Evolutionary conservation across 73 alveolate genomes (phyloP).

Genomic region (Halteria grandinella): DNA sequence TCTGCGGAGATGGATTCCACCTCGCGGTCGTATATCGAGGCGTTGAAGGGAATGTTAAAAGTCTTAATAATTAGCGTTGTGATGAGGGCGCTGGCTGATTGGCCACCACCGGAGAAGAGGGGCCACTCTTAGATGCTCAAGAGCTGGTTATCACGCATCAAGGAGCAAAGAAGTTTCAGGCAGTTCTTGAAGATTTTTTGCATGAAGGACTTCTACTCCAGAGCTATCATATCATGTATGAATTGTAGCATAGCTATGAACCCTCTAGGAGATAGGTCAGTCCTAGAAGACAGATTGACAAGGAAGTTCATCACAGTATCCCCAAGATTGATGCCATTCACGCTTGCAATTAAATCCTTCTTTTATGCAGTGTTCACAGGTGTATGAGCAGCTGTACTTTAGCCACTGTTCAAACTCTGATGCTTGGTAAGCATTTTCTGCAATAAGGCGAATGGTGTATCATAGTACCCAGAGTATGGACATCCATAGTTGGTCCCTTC

Average conservation of each 20-base stretch:
- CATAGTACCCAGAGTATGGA: conserved; percentile 88
- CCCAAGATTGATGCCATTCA: conserved; percentile 78
- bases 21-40: conserved; percentile 66
- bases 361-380: too few relatives aligned
- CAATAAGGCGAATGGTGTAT: conserved; percentile 82
- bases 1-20: conserved; percentile 71
- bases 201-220: conserved; percentile 85
- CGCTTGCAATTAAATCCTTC: conserved; percentile 66
- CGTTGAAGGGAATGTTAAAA: conserved; percentile 80
- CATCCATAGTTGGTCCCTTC: conserved; percentile 97
- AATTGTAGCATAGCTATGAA: conserved; percentile 86
- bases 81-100: conserved; percentile 79
- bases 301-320: conserved; percentile 84
- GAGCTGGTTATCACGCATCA: conserved; percentile 87
- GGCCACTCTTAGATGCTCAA: conserved; percentile 98
- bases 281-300: conserved; percentile 76
- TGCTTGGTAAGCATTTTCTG: conserved; percentile 71
- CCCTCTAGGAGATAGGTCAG: conserved; percentile 97
- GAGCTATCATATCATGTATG: conserved; percentile 85
- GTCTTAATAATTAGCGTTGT: conserved; percentile 78
- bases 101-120: conserved; percentile 87
- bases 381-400: too few relatives aligned
- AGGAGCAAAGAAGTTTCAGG: conserved; percentile 77
- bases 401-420: too few relatives aligned
- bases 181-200: conserved; percentile 88